Percentiles rank a stretch among this genome's conserved stretches.
These are phyloP conservation scores for Aspergillus sp. DNA, from an alignment of 2,329 filamentous ascomycete genomes.

Conservation along the genomic window DNA sequence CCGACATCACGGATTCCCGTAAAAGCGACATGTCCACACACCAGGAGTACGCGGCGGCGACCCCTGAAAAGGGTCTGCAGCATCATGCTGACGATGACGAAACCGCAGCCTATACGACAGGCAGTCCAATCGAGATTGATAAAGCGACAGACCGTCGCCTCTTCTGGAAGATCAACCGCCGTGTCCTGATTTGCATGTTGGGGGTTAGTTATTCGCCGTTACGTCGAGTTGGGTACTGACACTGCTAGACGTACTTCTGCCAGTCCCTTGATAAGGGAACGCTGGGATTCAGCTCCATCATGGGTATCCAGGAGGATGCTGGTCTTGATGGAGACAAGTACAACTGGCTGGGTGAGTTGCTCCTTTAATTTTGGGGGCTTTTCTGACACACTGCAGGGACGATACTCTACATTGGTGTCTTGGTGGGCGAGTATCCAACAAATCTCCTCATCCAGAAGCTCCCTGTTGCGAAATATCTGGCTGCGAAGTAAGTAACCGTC, in stretches of 20 bases:
- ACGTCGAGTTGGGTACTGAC: too few relatives aligned
- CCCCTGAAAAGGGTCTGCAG: neutral
- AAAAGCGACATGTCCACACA: neutral
- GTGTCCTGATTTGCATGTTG: conserved; percentile 12
- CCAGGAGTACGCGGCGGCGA: neutral
- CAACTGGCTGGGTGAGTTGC: conserved; percentile 25
- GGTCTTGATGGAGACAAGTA: conserved; percentile 43
- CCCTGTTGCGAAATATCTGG: conserved; percentile 51
- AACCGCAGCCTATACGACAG: neutral
- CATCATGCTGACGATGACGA: neutral
- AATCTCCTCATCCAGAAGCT: conserved; percentile 51
- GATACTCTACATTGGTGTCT: conserved; percentile 53
- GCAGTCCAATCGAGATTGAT: conserved; percentile 11
- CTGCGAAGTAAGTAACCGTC: conserved; percentile 30
- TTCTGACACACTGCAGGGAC: conserved; percentile 41
- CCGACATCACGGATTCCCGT: neutral
- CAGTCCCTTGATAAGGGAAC: conserved; percentile 25
- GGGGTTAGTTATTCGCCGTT: neutral
- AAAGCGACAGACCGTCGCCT: conserved; percentile 18
- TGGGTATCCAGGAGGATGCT: conserved; percentile 27
- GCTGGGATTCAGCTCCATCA: conserved; percentile 23
- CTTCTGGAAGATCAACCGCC: conserved; percentile 19
- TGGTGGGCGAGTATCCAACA: conserved; percentile 53
- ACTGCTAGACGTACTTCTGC: conserved; percentile 19
- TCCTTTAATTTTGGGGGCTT: too few relatives aligned